Conservation (phyloP, 2,329 filamentous ascomycete species). For the Lachnellula subtilissima region DNA sequence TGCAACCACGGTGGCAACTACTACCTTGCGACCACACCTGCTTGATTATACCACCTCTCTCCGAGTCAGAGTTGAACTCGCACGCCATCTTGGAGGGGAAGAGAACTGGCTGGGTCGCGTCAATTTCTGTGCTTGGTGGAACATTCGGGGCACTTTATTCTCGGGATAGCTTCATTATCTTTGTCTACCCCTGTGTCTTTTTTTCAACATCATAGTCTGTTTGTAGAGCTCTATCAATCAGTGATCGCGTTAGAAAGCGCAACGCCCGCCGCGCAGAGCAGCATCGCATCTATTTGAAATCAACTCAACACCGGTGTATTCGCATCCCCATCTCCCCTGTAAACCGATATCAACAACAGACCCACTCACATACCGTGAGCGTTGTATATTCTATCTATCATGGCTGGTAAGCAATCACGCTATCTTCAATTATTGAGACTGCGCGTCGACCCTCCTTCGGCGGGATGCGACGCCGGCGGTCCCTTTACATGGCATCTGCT, state of each 20-base stretch:
- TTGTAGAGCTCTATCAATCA: constrained; percentile 26
- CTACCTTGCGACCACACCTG: not conserved
- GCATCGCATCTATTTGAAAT: constrained; percentile 24
- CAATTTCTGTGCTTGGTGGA: not conserved
- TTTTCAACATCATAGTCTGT: constrained; percentile 26
- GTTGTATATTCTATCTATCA: constrained; percentile 28
- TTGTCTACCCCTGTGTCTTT: constrained; percentile 8
- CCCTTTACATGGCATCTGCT: constrained; percentile 11
- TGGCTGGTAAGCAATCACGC: constrained; percentile 54
- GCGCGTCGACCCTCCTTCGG: not conserved
- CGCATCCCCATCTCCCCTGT: constrained; percentile 23
- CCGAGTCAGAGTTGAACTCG: too few relatives aligned
- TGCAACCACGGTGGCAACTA: constrained; percentile 13
- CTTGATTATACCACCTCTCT: too few relatives aligned
- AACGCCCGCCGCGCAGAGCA: constrained; percentile 12
- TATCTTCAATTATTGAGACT: constrained; percentile 36
- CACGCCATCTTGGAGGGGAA: not conserved
- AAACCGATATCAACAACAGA: constrained; percentile 16
- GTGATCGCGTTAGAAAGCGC: constrained; percentile 30
- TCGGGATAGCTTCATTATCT: constrained; percentile 23
- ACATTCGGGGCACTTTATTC: not conserved
- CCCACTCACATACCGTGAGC: constrained; percentile 19
- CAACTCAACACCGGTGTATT: constrained; percentile 7
- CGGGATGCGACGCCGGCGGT: not conserved
- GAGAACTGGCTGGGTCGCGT: not conserved